Base-by-base conservation (phyloP, 2,329 filamentous ascomycete genomes). In the Fusarium chaquense region DNA sequence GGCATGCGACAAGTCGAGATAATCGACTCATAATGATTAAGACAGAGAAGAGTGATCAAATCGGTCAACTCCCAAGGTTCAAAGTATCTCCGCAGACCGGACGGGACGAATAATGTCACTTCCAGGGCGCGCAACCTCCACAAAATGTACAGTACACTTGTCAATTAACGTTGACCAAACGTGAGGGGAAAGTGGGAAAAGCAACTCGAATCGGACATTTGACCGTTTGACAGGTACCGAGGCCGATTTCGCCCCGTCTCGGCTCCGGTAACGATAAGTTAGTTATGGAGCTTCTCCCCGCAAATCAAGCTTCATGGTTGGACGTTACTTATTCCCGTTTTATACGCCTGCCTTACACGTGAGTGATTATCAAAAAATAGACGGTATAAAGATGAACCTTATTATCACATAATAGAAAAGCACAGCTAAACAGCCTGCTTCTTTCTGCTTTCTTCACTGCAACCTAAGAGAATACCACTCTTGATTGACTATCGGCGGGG, bases 201-300 rank as follows among this genome's bases (percentile, higher is more conserved):
- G 33, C 15, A 36, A 26, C 22, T 52, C 49, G 49, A 36, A 52
- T 52, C 49, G 49, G 49, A 41, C 24, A 52, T 52, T 52, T 52
- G 49, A 22, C 49, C 49, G 24, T 52, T 54, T 44, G 54, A 53
- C 43, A 50, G 38, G 46, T 67, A 50, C 58, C 67, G 47, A 70
- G 53, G 58, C 58, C 67, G 62, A 70, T 49, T 47, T 44, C 52
- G 54, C 45, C 52, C 62, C 54, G 41, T 70, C 57, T 64, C 53
- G 57, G 67, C 53, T 70, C 54, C 62, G 51, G 52, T 45, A 67
- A 44, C 46, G 43, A 51, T 58, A 36, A 26, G 20, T 43, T 24
- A 24, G 33, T 26, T 38, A 58, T 65, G 51, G 52, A 58, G 24
- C 33, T 32, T 28, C 28, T 24, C 47, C 62, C 58, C 45, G 30